These are phyloP conservation scores for Saprolegnia diclina DNA, from an alignment of 352 stramenopile species.

Conservation along the genomic window DNA sequence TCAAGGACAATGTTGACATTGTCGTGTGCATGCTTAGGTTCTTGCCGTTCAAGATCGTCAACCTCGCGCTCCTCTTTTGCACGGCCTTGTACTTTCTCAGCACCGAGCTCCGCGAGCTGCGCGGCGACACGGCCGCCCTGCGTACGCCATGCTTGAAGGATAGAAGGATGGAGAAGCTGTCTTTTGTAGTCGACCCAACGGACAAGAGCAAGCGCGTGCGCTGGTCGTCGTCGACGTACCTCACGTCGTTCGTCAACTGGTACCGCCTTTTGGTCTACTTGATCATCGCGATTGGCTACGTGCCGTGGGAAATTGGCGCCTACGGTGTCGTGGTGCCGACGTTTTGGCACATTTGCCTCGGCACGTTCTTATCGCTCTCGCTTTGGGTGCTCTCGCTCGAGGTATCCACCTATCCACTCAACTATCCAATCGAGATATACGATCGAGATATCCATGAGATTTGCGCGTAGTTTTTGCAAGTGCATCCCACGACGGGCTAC, in stretches of 20 bases:
- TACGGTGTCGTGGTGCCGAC: background rate
- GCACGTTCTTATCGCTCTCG: constrained; percentile 6
- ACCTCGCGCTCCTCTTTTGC: background rate
- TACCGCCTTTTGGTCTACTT: constrained; percentile 5
- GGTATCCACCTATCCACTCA: background rate
- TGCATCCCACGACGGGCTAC: constrained; percentile 12
- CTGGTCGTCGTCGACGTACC: constrained; percentile 9
- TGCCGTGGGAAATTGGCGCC: constrained; percentile 11
- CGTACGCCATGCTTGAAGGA: too few species aligned
- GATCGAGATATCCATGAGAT: too few species aligned
- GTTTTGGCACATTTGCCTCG: background rate
- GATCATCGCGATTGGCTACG: constrained; percentile 6
- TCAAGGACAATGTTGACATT: too few species aligned
- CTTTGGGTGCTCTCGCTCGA: constrained; percentile 14
- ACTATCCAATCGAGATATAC: too few species aligned
- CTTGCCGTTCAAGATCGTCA: background rate
- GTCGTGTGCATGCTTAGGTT: too few species aligned
- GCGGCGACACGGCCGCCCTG: background rate
- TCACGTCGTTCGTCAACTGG: constrained; percentile 14
- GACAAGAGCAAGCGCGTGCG: background rate
- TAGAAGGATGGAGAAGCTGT: background rate
- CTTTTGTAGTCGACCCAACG: background rate
- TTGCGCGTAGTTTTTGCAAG: constrained; percentile 26
- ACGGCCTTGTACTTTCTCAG: background rate
- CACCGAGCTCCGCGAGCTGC: background rate